A percentile compares a stretch with the other conserved stretches of the same genome.
These are phyloP conservation scores for Solanum chilense DNA, from an alignment of 257 asterid genomes.

Conservation along the genomic window DNA sequence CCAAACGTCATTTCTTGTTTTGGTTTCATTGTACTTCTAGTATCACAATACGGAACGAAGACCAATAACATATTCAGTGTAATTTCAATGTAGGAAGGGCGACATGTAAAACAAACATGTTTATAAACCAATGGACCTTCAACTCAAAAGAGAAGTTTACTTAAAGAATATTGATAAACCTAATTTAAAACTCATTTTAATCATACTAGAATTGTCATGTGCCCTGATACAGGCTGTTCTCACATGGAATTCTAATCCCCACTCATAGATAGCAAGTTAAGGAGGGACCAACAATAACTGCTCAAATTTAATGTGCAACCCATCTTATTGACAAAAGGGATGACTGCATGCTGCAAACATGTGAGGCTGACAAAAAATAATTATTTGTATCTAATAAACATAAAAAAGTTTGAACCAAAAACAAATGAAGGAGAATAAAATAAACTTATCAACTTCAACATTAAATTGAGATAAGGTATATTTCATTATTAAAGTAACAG, in stretches of 20 bases:
- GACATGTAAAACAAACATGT: too few species aligned
- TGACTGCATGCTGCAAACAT: neutral
- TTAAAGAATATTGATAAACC: neutral
- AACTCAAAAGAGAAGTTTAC: neutral
- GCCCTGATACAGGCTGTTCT: constrained; percentile 7
- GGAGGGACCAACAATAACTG: constrained; percentile 12
- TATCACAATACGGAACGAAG: neutral
- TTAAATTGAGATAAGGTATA: neutral
- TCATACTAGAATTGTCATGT: neutral
- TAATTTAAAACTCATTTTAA: neutral
- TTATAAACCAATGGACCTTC: too few species aligned
- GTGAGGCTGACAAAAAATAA: neutral
- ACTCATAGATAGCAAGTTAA: constrained; percentile 1
- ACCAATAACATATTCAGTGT: neutral
- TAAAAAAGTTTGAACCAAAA: neutral
- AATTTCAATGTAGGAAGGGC: neutral
- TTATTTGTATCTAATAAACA: neutral
- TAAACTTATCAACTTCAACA: neutral
- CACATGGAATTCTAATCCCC: constrained; percentile 19
- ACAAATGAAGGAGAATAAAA: neutral
- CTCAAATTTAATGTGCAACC: constrained; percentile 11
- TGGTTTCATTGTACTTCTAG: neutral
- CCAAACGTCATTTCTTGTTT: neutral
- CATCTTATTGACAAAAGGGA: neutral
- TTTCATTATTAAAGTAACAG: neutral